These are phyloP conservation scores for Candida awuae DNA, from an alignment of 805 yeast species.

Conservation along the genomic window DNA sequence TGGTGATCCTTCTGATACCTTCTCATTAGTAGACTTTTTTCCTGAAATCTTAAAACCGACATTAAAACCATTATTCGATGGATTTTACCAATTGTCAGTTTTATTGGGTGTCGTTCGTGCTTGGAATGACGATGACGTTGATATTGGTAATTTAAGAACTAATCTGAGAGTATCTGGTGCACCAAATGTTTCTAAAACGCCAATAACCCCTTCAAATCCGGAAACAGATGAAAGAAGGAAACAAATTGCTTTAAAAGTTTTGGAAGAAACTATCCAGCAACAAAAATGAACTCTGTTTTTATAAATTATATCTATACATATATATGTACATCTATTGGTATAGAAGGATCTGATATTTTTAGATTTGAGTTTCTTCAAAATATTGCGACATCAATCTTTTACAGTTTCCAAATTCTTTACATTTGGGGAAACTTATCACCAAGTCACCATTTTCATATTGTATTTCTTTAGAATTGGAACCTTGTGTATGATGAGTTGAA, in stretches of 20 bases:
- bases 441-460: conserved; percentile 61
- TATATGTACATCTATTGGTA: no score
- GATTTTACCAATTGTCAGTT: conserved; percentile 31
- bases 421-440: conserved; percentile 53
- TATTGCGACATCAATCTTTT: conserved; percentile 24
- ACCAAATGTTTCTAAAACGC: neutral
- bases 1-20: conserved; percentile 90
- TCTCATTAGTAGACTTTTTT: conserved; percentile 76
- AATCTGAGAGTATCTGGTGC: conserved; percentile 43
- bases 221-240: conserved; percentile 70
- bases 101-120: conserved; percentile 46
- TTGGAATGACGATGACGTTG: conserved; percentile 62
- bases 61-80: conserved; percentile 44
- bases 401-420: conserved; percentile 45
- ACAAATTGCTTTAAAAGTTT: conserved; percentile 66
- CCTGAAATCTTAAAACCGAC: conserved; percentile 52
- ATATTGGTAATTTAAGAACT: conserved; percentile 65
- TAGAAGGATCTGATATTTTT: no score
- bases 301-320: no score
- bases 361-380: conserved; percentile 2
- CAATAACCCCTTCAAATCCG: conserved; percentile 11
- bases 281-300: neutral
- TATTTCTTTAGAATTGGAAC: conserved; percentile 23
- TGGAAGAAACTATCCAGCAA: conserved; percentile 41
- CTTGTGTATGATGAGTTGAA: neutral